Conservation (phyloP, 768 basidiomycete genomes). For the Psilocybe tampanensis region DNA sequence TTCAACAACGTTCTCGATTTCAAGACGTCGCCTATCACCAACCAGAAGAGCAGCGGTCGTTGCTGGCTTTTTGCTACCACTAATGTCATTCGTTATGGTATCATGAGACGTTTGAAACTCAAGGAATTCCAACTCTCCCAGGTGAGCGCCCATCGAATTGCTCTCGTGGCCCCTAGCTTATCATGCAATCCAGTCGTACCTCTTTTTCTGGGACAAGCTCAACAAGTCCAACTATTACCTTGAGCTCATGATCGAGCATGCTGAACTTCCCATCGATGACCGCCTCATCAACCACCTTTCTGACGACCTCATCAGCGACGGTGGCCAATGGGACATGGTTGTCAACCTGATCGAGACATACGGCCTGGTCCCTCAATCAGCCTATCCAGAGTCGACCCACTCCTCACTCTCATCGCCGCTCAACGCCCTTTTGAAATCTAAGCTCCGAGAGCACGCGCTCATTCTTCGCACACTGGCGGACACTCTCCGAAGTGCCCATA, state of each 20-base stretch:
- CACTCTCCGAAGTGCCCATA: constrained; percentile 50
- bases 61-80: constrained; percentile 98
- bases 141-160: constrained; percentile 35
- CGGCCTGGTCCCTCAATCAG: constrained; percentile 81
- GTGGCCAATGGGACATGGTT: constrained; percentile 96
- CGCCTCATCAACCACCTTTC: constrained; percentile 81
- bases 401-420: constrained; percentile 75
- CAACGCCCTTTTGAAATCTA: constrained; percentile 82
- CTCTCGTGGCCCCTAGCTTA: neutral
- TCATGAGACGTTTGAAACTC: constrained; percentile 85
- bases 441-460: constrained; percentile 89
- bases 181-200: constrained; percentile 59
- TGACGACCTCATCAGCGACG: constrained; percentile 80
- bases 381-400: constrained; percentile 86
- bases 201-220: constrained; percentile 97
- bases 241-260: constrained; percentile 82
- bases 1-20: constrained; percentile 84
- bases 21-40: constrained; percentile 82
- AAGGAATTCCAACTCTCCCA: constrained; percentile 93
- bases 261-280: constrained; percentile 79
- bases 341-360: constrained; percentile 66
- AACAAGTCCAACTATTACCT: constrained; percentile 94
- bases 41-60: constrained; percentile 86
- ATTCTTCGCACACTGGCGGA: constrained; percentile 68
- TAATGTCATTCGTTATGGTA: constrained; percentile 78